Base-by-base conservation (phyloP, 768 basidiomycete genomes). In the Tricholoma terreum region DNA sequence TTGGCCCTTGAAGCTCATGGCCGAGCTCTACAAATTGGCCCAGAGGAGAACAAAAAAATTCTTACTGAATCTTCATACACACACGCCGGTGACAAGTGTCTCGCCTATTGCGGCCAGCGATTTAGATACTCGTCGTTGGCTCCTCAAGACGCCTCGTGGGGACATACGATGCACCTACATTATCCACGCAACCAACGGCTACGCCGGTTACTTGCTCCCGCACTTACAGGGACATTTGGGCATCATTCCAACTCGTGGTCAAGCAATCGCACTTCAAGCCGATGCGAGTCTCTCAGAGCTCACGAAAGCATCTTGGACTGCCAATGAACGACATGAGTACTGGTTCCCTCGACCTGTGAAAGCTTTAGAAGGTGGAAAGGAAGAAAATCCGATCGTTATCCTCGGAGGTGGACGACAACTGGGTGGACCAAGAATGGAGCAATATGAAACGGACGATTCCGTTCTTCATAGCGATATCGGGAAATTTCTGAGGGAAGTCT, bases 121-220 rank as follows among this genome's bases (percentile, higher is more conserved):
- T 27, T 38, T 61, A 50, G 31, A 45, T 1, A 15, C 53, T 9
- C 76, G 74, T 11, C 73, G 75, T 2, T 90, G 87, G 87, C 65
- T 65, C 0, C 68, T 90, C 11, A 61, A 67, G 4, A 94, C 92
- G 0, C 80, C 85, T 0, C 81, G 91, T n/a, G 92, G 94, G 1
- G 61, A 65, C 1, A 68, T 93, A 19, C 40, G 67, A 4, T 85
- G 88, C 60, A 70, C 76, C 17, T 84, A 85, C 58, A 81, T 96
- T 43, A 74, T 97, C 4, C 92, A 94, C 66, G 92, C 91, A 0
- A 94, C 92, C 9, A 97, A 97, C 63, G 94, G 77, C 0, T 94
- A 95, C 58, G 82, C 86, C 10, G 82, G 86, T 3, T 79, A 89
- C 62, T 80, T 96, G 34, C 75, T 97, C n/a, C 89, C 90, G 0